Evolutionary conservation across 176 grass and related monocot genomes (phyloP).

Genomic region (Dendrocalamus sinicus): DNA sequence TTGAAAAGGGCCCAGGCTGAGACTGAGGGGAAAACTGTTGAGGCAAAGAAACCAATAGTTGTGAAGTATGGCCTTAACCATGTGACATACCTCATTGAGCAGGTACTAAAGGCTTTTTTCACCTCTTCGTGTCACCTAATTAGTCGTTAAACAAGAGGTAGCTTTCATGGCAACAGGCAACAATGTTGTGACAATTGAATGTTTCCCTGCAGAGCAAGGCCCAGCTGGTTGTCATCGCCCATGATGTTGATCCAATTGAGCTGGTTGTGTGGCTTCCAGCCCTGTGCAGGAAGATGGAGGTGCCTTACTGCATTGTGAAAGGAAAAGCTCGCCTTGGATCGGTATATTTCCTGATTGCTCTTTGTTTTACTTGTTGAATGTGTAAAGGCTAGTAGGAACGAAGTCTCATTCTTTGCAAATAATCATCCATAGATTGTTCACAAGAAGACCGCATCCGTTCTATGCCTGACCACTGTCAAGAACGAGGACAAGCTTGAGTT

Average conservation of each 20-base stretch:
- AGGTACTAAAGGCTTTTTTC: slow-evolving; percentile 35
- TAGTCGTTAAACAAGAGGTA: not conserved
- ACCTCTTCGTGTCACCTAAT: not conserved
- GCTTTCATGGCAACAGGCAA: not conserved
- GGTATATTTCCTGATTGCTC: slow-evolving; percentile 1
- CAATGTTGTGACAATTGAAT: not conserved
- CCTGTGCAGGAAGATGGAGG: slow-evolving; percentile 81
- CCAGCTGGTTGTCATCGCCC: slow-evolving; percentile 65
- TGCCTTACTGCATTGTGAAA: slow-evolving; percentile 78
- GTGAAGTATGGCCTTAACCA: slow-evolving; percentile 86
- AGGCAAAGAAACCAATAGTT: slow-evolving; percentile 75
- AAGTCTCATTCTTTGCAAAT: not conserved
- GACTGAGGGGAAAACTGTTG: slow-evolving; percentile 62
- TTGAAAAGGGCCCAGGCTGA: slow-evolving; percentile 75
- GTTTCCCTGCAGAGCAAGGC: slow-evolving; percentile 61
- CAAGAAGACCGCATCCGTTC: slow-evolving; percentile 73
- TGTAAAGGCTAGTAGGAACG: not conserved
- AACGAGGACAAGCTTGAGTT: slow-evolving; percentile 84
- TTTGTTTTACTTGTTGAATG: not conserved
- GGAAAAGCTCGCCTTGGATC: slow-evolving; percentile 75
- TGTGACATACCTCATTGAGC: slow-evolving; percentile 80
- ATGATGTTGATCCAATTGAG: slow-evolving; percentile 84
- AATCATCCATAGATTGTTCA: slow-evolving; percentile 56
- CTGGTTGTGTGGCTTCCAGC: slow-evolving; percentile 79
- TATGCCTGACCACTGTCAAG: slow-evolving; percentile 77